phyloP scores from a whole-genome alignment of 2,329 filamentous ascomycete genomes.

The Lojkania enalia region DNA sequence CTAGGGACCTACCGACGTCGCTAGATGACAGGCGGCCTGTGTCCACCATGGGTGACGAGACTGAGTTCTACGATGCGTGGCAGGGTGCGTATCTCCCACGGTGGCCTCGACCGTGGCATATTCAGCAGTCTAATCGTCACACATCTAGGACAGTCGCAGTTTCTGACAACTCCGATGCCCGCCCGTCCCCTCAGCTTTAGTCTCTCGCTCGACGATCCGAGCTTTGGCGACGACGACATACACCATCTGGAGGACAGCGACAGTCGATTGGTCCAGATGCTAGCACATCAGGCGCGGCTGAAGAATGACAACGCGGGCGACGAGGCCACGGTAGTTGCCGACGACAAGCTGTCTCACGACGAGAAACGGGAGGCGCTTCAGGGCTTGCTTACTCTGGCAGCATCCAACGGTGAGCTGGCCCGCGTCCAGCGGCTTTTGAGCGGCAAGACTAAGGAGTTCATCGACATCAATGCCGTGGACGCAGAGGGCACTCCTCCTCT shows the following conservation, averaged over 20 bases:
- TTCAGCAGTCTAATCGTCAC: constrained; percentile 4
- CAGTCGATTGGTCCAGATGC: constrained; percentile 88
- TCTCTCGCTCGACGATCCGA: constrained; percentile 77
- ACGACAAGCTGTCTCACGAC: constrained; percentile 71
- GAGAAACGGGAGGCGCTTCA: constrained; percentile 84
- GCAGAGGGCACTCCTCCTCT: constrained; percentile 95
- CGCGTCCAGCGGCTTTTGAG: constrained; percentile 75
- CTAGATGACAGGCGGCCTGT: constrained; percentile 83
- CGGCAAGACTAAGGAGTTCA: constrained; percentile 72
- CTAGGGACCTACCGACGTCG: constrained; percentile 84
- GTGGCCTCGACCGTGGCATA: background rate
- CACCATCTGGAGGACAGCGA: constrained; percentile 74
- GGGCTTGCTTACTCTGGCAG: constrained; percentile 88
- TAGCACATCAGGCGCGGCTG: constrained; percentile 89
- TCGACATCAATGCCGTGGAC: constrained; percentile 86
- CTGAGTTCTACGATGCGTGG: constrained; percentile 99
- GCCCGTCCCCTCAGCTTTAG: constrained; percentile 86
- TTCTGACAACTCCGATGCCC: constrained; percentile 81
- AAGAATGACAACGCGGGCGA: constrained; percentile 69
- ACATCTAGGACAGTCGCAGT: constrained; percentile 83
- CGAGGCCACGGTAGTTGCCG: constrained; percentile 75
- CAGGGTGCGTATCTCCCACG: constrained; percentile 65
- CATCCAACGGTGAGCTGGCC: constrained; percentile 90
- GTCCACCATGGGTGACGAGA: constrained; percentile 72
- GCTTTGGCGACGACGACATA: constrained; percentile 68